Percentiles rank a stretch among this genome's conserved stretches.
These are phyloP conservation scores for Pleurotus ostreatus DNA, from an alignment of 768 basidiomycete genomes.

Conservation along the genomic window DNA sequence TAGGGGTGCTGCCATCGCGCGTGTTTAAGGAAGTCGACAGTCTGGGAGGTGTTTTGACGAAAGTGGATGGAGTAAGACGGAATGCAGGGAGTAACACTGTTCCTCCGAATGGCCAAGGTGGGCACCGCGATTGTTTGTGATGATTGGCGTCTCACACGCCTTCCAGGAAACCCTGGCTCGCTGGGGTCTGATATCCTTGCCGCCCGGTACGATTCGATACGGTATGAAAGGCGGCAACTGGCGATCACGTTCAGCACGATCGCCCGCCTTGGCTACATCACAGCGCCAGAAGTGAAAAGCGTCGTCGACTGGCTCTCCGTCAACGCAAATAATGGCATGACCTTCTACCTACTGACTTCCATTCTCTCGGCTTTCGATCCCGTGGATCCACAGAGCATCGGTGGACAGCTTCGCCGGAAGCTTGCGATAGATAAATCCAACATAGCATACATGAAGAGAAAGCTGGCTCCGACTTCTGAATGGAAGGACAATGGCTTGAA, in stretches of 20 bases:
- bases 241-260: conserved; percentile 61
- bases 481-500: conserved; percentile 75
- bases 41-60: conserved; percentile 48
- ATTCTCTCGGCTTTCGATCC: conserved; percentile 66
- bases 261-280: conserved; percentile 58
- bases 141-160: neutral
- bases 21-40: conserved; percentile 64
- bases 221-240: conserved; percentile 68
- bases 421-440: conserved; percentile 44
- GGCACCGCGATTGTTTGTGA: conserved; percentile 13
- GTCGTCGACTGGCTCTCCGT: conserved; percentile 69
- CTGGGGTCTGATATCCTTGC: conserved; percentile 66
- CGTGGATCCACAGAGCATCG: conserved; percentile 46
- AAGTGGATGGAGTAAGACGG: conserved; percentile 54
- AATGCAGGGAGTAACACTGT: conserved; percentile 62
- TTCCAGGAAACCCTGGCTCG: conserved; percentile 35
- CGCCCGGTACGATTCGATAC: conserved; percentile 68
- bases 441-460: conserved; percentile 56
- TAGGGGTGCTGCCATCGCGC: conserved; percentile 48
- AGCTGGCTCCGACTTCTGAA: conserved; percentile 42
- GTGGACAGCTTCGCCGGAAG: conserved; percentile 40
- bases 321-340: conserved; percentile 65
- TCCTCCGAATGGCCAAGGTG: conserved; percentile 53
- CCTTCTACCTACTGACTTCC: conserved; percentile 63
- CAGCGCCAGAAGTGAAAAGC: conserved; percentile 54